Evolutionary conservation across 768 basidiomycete genomes (phyloP), one percentile per base, ranked within the genome.

Genomic region (Hemileccinum rubropunctum): DNA sequence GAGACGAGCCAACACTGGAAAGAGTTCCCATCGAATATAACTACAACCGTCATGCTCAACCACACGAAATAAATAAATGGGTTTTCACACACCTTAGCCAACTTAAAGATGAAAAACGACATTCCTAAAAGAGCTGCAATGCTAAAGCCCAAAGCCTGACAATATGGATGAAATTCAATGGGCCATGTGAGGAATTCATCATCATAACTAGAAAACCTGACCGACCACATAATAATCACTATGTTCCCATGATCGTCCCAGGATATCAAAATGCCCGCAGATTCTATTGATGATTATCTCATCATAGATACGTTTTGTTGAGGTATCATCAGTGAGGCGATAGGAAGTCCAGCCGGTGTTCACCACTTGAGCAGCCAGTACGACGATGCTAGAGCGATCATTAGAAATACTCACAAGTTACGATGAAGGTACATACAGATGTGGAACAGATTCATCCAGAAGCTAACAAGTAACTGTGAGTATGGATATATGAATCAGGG

Each of bases 401-500:
- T 53, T n/a, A 55, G 47, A 42, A 6, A 45, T 4, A n/a, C 18
- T 39, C 7, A 4, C 7, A 21, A 21, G 17, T 12, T 4, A 33
- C 18, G 3, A 8, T 3, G 18, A 28, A 34, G 9, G 27, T 32
- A 36, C 76, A 3, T 70, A 73, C 36, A 81, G 66, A 54, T 80
- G 78, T 6, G 80, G 80, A 33, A 78, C 69, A 1, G 78, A 79
- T 57, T 81, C 78, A 46, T 71, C 73, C 42, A 79, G 49, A 37
- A 82, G 66, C 80, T 81, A 46, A 33, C 1, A 27, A 48, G 13
- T 26, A 8, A 37, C 13, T 26, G 45, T 53, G 41, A 49, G 47
- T 23, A 20, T 18, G 27, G 17, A 38, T 26, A 44, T 14, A 34
- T 4, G 14, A 4, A 3, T 2, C 7, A 37, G 14, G 14, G 23